Percentiles rank a stretch among this genome's conserved stretches.
These are phyloP conservation scores for Thelonectria discophora DNA, from an alignment of 2,329 filamentous ascomycete genomes.

Conservation along the genomic window DNA sequence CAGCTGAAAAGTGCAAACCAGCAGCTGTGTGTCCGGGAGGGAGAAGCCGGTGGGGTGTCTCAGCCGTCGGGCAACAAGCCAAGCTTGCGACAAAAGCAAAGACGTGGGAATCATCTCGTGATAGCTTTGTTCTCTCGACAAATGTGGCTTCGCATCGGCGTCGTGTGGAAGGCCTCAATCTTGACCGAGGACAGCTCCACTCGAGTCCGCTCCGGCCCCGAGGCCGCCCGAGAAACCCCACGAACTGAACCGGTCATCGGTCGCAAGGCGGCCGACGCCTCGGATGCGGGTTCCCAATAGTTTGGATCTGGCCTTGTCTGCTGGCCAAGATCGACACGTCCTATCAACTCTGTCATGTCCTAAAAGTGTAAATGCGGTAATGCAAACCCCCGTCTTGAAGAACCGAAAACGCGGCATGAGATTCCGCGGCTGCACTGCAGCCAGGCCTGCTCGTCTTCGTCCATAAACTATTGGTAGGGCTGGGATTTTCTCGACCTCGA, in stretches of 20 bases:
- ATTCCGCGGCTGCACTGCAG: background rate
- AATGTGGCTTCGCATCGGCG: background rate
- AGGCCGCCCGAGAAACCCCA: slow-evolving; percentile 4
- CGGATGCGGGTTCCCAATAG: slow-evolving; percentile 20
- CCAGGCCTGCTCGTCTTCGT: background rate
- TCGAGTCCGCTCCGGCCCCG: slow-evolving; percentile 15
- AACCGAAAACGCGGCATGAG: background rate
- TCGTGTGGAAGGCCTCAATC: background rate
- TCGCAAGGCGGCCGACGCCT: slow-evolving; percentile 10
- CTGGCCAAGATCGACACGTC: slow-evolving; percentile 20
- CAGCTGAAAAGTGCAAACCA: slow-evolving; percentile 1
- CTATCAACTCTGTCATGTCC: background rate
- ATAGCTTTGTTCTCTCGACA: slow-evolving; percentile 6
- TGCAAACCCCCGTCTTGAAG: background rate
- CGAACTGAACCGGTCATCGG: slow-evolving; percentile 10
- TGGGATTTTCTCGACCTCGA: background rate
- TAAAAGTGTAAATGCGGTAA: background rate
- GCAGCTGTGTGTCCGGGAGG: background rate
- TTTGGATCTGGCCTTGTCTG: slow-evolving; percentile 15
- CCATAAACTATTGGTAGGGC: slow-evolving; percentile 4
- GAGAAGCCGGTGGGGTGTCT: background rate
- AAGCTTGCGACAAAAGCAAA: slow-evolving; percentile 14
- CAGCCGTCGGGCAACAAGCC: background rate
- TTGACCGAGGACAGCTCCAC: slow-evolving; percentile 12
- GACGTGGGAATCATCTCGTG: too few species aligned